Conservation (phyloP, 208 protist species). For the Trypanosoma boissoni region DNA sequence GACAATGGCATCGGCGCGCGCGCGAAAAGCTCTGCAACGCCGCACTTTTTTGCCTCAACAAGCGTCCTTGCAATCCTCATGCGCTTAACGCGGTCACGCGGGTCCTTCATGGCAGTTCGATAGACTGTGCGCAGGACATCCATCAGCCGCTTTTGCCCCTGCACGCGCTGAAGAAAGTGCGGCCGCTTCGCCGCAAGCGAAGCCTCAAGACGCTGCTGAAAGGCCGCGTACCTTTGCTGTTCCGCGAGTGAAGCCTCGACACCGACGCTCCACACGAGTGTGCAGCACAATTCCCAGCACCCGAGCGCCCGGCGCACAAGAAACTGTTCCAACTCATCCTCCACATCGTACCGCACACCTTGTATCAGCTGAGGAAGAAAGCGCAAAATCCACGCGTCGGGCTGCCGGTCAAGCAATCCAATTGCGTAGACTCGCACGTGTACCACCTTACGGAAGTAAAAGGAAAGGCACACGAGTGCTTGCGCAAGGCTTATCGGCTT, state of each 20-base stretch:
- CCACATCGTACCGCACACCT: slow-evolving; percentile 72
- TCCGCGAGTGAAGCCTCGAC: slow-evolving; percentile 40
- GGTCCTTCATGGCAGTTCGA: slow-evolving; percentile 29
- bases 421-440: slow-evolving; percentile 74
- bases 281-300: slow-evolving; percentile 79
- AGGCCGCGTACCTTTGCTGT: slow-evolving; percentile 2
- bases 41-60: slow-evolving; percentile 49
- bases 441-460: slow-evolving; percentile 51
- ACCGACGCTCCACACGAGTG: slow-evolving; percentile 59
- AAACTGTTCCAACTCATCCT: slow-evolving; percentile 49
- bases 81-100: slow-evolving; percentile 42
- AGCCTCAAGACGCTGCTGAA: slow-evolving; percentile 34
- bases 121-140: slow-evolving; percentile 38
- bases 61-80: slow-evolving; percentile 41
- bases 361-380: slow-evolving; percentile 78
- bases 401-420: slow-evolving; percentile 38
- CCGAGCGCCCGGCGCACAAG: slow-evolving; percentile 49
- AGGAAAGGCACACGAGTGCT: slow-evolving; percentile 71
- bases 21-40: slow-evolving; percentile 49
- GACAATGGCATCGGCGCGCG: background rate
- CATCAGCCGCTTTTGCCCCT: slow-evolving; percentile 46
- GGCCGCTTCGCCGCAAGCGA: slow-evolving; percentile 32
- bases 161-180: slow-evolving; percentile 46
- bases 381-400: slow-evolving; percentile 39
- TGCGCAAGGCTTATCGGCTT: slow-evolving; percentile 58